phyloP scores from a whole-genome alignment of 2,329 filamentous ascomycete genomes.

The Ophiocordyceps polyrhachis-furcata region DNA sequence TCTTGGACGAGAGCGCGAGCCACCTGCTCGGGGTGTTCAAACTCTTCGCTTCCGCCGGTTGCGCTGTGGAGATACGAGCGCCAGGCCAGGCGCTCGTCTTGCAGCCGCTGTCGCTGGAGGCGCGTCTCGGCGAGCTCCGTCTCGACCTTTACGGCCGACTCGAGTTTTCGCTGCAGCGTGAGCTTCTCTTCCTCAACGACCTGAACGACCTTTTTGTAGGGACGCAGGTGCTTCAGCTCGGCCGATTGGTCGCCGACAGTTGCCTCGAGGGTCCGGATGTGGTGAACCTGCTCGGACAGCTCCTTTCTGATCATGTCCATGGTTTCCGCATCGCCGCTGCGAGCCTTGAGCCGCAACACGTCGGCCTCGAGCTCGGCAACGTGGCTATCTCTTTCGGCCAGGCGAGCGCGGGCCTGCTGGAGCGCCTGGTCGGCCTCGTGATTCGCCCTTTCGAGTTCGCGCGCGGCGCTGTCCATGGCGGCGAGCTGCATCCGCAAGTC shows the following conservation, averaged over 20 bases:
- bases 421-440: conserved; percentile 36
- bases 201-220: conserved; percentile 71
- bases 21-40: conserved; percentile 74
- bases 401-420: conserved; percentile 42
- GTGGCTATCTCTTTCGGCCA: conserved; percentile 51
- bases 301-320: conserved; percentile 73
- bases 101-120: conserved; percentile 67
- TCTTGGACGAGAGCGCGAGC: conserved; percentile 72
- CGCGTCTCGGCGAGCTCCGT: conserved; percentile 61
- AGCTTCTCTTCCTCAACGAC: conserved; percentile 93
- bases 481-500: conserved; percentile 35
- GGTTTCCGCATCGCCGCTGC: conserved; percentile 72
- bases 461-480: conserved; percentile 25
- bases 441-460: conserved; percentile 41
- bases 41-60: conserved; percentile 45
- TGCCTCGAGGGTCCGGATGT: conserved; percentile 69
- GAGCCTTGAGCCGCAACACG: conserved; percentile 65
- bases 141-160: conserved; percentile 55
- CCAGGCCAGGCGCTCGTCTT: conserved; percentile 80
- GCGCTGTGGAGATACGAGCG: conserved; percentile 64
- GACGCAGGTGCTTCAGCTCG: conserved; percentile 67
- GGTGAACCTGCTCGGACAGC: conserved; percentile 76
- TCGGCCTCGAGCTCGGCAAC: conserved; percentile 65
- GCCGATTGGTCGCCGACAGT: conserved; percentile 60
- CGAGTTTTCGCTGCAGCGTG: conserved; percentile 57